These are phyloP conservation scores for Fusarium ambrosium DNA, from an alignment of 2,329 filamentous ascomycete genomes.

Conservation along the genomic window DNA sequence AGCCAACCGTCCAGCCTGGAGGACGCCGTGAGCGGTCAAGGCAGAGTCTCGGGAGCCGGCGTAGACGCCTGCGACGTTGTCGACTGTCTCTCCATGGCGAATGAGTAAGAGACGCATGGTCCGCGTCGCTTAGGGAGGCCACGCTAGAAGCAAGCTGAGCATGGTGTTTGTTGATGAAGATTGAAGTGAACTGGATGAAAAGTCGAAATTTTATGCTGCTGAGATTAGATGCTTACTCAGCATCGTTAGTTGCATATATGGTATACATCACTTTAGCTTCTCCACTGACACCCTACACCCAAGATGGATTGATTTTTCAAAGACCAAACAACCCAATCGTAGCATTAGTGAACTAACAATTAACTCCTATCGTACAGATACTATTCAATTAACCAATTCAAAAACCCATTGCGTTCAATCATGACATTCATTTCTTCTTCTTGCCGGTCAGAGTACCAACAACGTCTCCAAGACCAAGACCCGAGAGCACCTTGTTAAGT, in stretches of 20 bases:
- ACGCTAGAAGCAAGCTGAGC: conserved; percentile 36
- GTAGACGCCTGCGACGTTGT: conserved; percentile 85
- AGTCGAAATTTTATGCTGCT: conserved; percentile 35
- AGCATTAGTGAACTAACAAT: conserved; percentile 17
- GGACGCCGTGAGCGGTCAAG: conserved; percentile 83
- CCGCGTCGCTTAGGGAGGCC: conserved; percentile 35
- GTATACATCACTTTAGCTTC: background rate
- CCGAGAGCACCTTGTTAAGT: conserved; percentile 79
- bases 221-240: conserved; percentile 35
- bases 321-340: conserved; percentile 11
- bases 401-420: conserved; percentile 7
- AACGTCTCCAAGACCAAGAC: conserved; percentile 74
- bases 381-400: conserved; percentile 15
- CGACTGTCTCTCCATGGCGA: conserved; percentile 90
- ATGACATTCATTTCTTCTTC: conserved; percentile 33
- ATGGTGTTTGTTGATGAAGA: conserved; percentile 35
- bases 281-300: background rate
- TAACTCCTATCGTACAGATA: conserved; percentile 29
- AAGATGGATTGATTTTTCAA: background rate
- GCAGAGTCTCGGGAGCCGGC: conserved; percentile 85
- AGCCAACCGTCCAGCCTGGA: conserved; percentile 82
- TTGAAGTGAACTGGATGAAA: conserved; percentile 17
- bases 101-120: conserved; percentile 75
- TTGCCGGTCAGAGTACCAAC: conserved; percentile 59
- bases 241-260: background rate